A percentile compares a stretch with the other conserved stretches of the same genome.
These are phyloP conservation scores for Chamaecyparis obtusa DNA, from an alignment of 75 land plant species.

Conservation along the genomic window DNA sequence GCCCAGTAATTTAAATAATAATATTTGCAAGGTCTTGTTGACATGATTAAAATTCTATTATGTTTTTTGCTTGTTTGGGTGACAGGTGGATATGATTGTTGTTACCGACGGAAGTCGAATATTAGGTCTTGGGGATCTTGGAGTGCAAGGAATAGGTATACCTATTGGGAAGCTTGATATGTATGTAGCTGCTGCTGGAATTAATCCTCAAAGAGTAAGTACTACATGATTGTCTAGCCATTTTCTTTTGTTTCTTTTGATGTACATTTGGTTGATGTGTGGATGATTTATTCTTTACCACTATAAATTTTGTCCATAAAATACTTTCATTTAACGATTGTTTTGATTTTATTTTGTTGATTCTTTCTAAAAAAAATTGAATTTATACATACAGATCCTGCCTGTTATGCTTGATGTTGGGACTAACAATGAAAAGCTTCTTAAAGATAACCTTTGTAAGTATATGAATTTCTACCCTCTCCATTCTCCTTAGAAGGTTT, in stretches of 20 bases:
- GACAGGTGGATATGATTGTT: constrained; percentile 83
- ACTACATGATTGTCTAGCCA: too few species aligned
- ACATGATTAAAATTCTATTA: background rate
- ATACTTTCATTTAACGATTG: background rate
- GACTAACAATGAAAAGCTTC: constrained; percentile 84
- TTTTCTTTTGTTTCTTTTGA: background rate
- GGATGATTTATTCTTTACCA: background rate
- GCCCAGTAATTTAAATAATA: background rate
- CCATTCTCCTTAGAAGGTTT: background rate
- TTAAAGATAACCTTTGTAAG: constrained; percentile 75
- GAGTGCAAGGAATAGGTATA: constrained; percentile 96
- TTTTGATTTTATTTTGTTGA: background rate
- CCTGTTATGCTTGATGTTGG: constrained; percentile 96
- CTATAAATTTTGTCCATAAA: background rate
- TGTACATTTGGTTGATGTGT: background rate
- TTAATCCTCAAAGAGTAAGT: constrained; percentile 77
- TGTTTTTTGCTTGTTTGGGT: background rate
- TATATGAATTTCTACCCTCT: background rate
- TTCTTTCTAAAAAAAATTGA: background rate
- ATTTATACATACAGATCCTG: constrained; percentile 45
- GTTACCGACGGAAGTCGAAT: constrained; percentile 94
- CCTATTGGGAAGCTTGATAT: constrained; percentile 92
- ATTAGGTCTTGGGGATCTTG: constrained; percentile 92
- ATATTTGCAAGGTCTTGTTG: background rate
- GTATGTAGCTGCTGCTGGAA: constrained; percentile 92